phyloP scores from a whole-genome alignment of 2,329 filamentous ascomycete species.

The Alternaria ethzedia region DNA sequence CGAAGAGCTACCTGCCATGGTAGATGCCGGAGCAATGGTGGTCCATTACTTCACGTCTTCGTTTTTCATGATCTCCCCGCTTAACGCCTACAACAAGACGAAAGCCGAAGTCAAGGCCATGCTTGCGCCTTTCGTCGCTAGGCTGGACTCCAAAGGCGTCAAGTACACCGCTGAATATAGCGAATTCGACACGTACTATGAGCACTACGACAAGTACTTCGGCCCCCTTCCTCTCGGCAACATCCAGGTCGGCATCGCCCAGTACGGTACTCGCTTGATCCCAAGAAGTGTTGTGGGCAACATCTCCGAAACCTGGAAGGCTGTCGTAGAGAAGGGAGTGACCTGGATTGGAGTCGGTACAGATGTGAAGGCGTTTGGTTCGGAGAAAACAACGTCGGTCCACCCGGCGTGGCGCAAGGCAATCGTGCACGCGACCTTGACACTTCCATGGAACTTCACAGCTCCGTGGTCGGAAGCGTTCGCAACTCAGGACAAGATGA shows the following conservation, averaged over 20 bases:
- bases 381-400: slow-evolving; percentile 24
- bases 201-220: slow-evolving; percentile 32
- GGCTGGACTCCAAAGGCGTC: slow-evolving; percentile 16
- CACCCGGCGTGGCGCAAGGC: slow-evolving; percentile 30
- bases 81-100: slow-evolving; percentile 29
- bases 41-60: slow-evolving; percentile 22
- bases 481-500: slow-evolving; percentile 25
- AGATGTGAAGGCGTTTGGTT: slow-evolving; percentile 17
- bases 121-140: slow-evolving; percentile 22
- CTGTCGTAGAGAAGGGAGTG: slow-evolving; percentile 21
- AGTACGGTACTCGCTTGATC: slow-evolving; percentile 25
- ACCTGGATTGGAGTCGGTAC: slow-evolving; percentile 29
- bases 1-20: slow-evolving; percentile 25
- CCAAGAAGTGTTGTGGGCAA: slow-evolving; percentile 19
- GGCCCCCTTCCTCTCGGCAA: slow-evolving; percentile 27
- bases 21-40: slow-evolving; percentile 26
- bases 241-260: slow-evolving; percentile 27
- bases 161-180: slow-evolving; percentile 20
- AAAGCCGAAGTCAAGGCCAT: slow-evolving; percentile 18
- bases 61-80: slow-evolving; percentile 26
- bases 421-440: slow-evolving; percentile 25
- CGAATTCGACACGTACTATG: slow-evolving; percentile 25
- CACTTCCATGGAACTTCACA: slow-evolving; percentile 26
- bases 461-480: slow-evolving; percentile 25
- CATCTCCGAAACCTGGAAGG: slow-evolving; percentile 21